phyloP scores from a whole-genome alignment of 805 yeast species.

The Yamadazyma philogaea region DNA sequence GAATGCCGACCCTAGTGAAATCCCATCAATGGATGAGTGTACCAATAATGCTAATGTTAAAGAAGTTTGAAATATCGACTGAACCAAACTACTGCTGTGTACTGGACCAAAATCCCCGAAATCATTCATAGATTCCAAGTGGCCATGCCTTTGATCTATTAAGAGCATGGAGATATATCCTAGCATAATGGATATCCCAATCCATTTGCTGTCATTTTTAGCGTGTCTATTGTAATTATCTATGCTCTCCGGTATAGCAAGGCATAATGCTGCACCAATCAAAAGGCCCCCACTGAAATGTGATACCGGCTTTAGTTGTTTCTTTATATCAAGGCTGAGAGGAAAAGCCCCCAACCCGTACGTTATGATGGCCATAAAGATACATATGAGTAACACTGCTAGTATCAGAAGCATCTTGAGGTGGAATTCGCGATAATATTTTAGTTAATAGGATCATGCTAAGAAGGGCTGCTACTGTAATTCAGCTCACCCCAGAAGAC shows the following conservation, averaged over 20 bases:
- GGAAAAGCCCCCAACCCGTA: slow-evolving; percentile 16
- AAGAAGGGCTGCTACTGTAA: slow-evolving; percentile 68
- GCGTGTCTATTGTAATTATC: slow-evolving; percentile 8
- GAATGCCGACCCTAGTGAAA: slow-evolving; percentile 64
- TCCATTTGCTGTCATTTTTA: slow-evolving; percentile 9
- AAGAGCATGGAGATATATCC: slow-evolving; percentile 11
- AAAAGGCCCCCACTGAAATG: slow-evolving; percentile 13
- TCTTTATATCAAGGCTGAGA: slow-evolving; percentile 8
- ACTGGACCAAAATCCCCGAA: slow-evolving; percentile 3
- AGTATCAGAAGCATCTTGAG: slow-evolving; percentile 7
- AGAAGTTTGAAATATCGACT: slow-evolving; percentile 39
- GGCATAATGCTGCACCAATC: slow-evolving; percentile 15
- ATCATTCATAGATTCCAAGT: not conserved
- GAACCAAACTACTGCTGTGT: not conserved
- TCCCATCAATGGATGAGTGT: slow-evolving; percentile 71
- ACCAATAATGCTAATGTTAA: slow-evolving; percentile 60
- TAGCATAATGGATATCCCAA: slow-evolving; percentile 12
- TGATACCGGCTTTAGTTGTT: slow-evolving; percentile 8
- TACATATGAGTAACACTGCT: slow-evolving; percentile 10
- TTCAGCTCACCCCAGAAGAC: slow-evolving; percentile 67
- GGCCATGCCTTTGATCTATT: slow-evolving; percentile 2
- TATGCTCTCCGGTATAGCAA: slow-evolving; percentile 16
- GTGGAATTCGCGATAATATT: not conserved
- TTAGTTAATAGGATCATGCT: slow-evolving; percentile 44
- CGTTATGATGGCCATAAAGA: slow-evolving; percentile 11